phyloP scores from a whole-genome alignment of 2,329 filamentous ascomycete genomes.

The Blastomyces gilchristii region DNA sequence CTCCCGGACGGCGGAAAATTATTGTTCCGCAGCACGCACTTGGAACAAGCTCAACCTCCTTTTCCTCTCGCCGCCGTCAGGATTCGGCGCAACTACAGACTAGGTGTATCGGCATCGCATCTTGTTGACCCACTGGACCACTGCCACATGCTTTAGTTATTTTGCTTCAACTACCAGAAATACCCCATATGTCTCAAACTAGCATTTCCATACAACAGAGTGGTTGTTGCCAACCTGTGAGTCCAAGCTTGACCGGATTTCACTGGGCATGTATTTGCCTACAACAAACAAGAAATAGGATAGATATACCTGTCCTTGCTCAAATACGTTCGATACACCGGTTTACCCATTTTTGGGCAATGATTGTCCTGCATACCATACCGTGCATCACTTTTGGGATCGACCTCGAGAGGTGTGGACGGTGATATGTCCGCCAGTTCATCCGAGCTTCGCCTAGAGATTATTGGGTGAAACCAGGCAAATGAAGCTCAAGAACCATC shows the following conservation, averaged over 20 bases:
- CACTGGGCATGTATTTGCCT: neutral
- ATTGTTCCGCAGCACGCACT: neutral
- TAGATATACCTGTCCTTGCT: neutral
- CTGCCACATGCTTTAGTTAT: neutral
- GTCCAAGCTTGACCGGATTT: neutral
- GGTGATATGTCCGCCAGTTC: neutral
- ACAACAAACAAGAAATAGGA: neutral
- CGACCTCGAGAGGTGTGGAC: too few relatives aligned
- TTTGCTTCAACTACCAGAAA: neutral
- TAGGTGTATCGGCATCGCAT: neutral
- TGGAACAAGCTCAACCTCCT: too few relatives aligned
- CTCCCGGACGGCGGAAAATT: neutral
- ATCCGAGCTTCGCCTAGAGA: neutral
- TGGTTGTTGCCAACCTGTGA: neutral
- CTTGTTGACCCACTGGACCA: neutral
- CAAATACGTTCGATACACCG: neutral
- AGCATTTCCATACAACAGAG: neutral
- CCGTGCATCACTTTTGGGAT: too few relatives aligned
- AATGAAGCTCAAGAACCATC: neutral
- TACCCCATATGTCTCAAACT: neutral
- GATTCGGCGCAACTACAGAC: neutral
- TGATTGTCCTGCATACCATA: neutral
- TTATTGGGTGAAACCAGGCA: neutral
- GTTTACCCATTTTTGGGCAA: neutral
- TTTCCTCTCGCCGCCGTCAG: too few relatives aligned